Evolutionary conservation across 495 filamentous ascomycete genomes (phyloP).

Genomic region (Chaetomium cochliodes): DNA sequence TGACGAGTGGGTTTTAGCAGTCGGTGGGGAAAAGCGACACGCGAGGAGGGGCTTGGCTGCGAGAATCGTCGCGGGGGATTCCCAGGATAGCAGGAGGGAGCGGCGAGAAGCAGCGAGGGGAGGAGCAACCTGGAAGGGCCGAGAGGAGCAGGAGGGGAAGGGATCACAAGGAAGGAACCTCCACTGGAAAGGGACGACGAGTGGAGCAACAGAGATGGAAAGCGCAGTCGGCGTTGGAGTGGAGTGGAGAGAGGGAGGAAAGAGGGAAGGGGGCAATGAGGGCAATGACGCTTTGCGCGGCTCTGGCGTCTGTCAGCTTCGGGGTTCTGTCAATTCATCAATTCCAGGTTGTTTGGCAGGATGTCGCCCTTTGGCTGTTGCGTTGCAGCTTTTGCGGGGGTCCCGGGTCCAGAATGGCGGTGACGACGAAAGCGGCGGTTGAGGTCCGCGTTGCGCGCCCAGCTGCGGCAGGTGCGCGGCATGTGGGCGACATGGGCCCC

Average conservation of each 20-base stretch:
- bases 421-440: constrained; percentile 31
- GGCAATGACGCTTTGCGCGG: constrained; percentile 9
- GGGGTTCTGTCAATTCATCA: constrained; percentile 1
- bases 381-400: constrained; percentile 4
- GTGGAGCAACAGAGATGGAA: background rate
- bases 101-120: background rate
- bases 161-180: background rate
- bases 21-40: constrained; percentile 21
- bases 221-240: too few species aligned
- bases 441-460: constrained; percentile 10
- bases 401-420: constrained; percentile 37
- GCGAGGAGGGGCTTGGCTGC: constrained; percentile 18
- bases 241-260: background rate
- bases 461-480: constrained; percentile 13
- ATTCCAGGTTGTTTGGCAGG: constrained; percentile 8
- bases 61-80: background rate
- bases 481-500: constrained; percentile 3
- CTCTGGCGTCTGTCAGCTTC: background rate
- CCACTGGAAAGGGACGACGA: background rate
- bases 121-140: background rate
- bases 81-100: constrained; percentile 2
- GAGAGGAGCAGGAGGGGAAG: too few species aligned
- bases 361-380: background rate
- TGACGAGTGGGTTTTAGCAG: constrained; percentile 20
- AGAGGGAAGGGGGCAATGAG: constrained; percentile 12